Percentiles rank a stretch among this genome's conserved stretches.
Evolutionary conservation across 495 filamentous ascomycete species (phyloP).

Genomic region (Ramalina peruviana): DNA sequence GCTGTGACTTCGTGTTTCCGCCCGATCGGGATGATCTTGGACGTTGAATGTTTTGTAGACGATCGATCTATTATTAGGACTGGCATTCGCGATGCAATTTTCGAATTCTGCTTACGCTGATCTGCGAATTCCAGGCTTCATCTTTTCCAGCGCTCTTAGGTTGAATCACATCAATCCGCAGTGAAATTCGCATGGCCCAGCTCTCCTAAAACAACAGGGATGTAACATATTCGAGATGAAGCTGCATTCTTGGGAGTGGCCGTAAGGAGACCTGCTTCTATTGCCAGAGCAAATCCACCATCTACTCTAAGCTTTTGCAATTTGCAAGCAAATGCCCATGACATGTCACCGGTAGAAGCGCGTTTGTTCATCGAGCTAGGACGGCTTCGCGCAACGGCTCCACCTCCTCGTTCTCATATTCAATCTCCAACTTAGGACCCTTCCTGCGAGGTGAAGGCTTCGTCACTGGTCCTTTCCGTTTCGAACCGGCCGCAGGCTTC

Average conservation of each 20-base stretch:
- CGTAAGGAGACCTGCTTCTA: neutral
- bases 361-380: constrained; percentile 22
- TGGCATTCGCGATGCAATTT: too few species aligned
- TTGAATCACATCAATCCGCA: too few species aligned
- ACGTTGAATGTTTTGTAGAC: too few species aligned
- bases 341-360: neutral
- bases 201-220: too few species aligned
- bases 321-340: neutral
- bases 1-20: too few species aligned
- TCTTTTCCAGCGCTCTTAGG: too few species aligned
- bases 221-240: neutral
- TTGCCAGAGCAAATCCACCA: too few species aligned
- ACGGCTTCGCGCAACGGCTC: constrained; percentile 33
- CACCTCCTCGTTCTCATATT: constrained; percentile 63
- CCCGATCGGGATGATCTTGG: too few species aligned
- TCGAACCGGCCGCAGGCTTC: constrained; percentile 42
- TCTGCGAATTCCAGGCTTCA: too few species aligned
- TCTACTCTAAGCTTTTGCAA: neutral
- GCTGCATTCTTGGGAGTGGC: neutral
- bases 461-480: constrained; percentile 50
- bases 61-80: too few species aligned
- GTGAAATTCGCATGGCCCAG: too few species aligned
- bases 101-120: too few species aligned
- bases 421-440: constrained; percentile 50
- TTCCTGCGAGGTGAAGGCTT: constrained; percentile 49